A percentile compares a stretch with the other conserved stretches of the same genome.
phyloP scores from a whole-genome alignment of 2,329 filamentous ascomycete genomes.

The Xylariomycetidae sp. region DNA sequence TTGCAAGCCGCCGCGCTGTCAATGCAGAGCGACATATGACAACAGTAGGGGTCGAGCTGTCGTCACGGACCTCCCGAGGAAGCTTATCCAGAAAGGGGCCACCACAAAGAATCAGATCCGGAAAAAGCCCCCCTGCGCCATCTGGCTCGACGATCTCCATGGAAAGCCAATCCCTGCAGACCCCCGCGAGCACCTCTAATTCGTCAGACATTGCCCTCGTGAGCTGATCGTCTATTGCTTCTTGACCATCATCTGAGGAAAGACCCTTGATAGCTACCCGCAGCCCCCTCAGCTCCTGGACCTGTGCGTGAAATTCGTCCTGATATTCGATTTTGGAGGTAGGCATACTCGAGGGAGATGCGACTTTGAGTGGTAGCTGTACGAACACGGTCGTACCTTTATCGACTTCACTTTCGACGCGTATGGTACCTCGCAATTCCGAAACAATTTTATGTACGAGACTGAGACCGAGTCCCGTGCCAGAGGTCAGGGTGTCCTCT shows the following conservation, averaged over 20 bases:
- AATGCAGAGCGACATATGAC: conserved; percentile 30
- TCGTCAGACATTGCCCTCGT: conserved; percentile 11
- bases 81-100: conserved; percentile 12
- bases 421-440: conserved; percentile 13
- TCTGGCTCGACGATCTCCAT: conserved; percentile 20
- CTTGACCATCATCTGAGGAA: background rate
- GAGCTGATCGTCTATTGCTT: conserved; percentile 9
- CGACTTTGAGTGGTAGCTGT: conserved; percentile 25
- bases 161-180: conserved; percentile 30
- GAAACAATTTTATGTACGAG: conserved; percentile 54
- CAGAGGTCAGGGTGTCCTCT: conserved; percentile 55
- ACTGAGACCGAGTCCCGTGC: conserved; percentile 61
- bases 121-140: conserved; percentile 3
- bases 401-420: conserved; percentile 13
- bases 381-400: conserved; percentile 31
- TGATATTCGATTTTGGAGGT: background rate
- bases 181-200: conserved; percentile 13
- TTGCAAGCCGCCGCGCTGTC: conserved; percentile 20
- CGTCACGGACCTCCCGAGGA: conserved; percentile 1
- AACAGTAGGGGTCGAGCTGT: conserved; percentile 19
- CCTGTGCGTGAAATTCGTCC: background rate
- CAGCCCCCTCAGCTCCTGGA: background rate
- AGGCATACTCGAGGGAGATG: background rate
- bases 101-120: conserved; percentile 21
- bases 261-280: background rate